Evolutionary conservation across 257 asterid species (phyloP), one percentile per base, ranked within the genome.

Genomic region (Cruciata laevipes): DNA sequence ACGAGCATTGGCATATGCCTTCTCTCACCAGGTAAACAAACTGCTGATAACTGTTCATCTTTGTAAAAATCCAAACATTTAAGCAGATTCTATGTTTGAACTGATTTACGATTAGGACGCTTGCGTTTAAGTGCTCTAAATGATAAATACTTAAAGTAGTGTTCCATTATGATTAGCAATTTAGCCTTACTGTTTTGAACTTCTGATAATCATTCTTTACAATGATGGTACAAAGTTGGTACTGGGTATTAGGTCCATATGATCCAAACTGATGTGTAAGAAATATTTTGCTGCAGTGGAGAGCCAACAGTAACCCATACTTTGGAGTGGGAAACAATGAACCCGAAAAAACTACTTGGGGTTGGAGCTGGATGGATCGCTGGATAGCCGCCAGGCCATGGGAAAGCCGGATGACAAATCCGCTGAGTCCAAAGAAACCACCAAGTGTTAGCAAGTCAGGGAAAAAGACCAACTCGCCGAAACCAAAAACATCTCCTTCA

Each of bases 361-460:
- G 95, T 17, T 90, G 99, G 99, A 94, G 99, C 78, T 94, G 96
- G 99, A 90, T 70, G 76, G 97, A 90, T 73, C 86, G 95, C 23
- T 94, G 99, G 99, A 78, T 94, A 62, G 91, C 99, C 66, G 96
- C 96, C 76, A 87, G 89, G 58, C 99, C 99, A 40, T 94, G 99
- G 99, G 99, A 94, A 82, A 81, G 86, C 75, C 92, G 95, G 53
- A 78, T 79, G 25, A 71, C 84, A 60, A 62, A 68, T 57, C 61
- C 67, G 1, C 76, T 77, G 32, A 85, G 90, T 78, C 92, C 92
- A 69, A 83, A 76, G 69, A 89, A 82, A 75, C 49, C 81, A 42
- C 74, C 66, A 7, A 67, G 56, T 31, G 71, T 82, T 11, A 76
- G 74, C 71, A 84, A 79, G 80, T 70, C 42, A 3, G 76, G 32